A percentile compares a stretch with the other conserved stretches of the same genome.
Evolutionary conservation across 495 filamentous ascomycete genomes (phyloP).

Genomic region (Penicillium malachiteum): DNA sequence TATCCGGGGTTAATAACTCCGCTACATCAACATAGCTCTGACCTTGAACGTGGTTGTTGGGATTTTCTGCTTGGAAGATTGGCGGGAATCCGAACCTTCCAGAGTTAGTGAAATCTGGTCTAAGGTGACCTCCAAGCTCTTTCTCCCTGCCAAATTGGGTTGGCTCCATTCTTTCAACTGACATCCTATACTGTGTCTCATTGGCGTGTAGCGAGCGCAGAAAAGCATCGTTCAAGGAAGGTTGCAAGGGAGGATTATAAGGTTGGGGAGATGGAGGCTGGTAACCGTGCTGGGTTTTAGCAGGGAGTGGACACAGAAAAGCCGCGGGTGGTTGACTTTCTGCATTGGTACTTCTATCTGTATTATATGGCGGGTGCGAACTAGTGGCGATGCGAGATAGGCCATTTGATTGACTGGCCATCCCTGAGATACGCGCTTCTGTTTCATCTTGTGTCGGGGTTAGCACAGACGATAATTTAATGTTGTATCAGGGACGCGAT

Average conservation of each 20-base stretch:
- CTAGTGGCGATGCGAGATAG: background rate
- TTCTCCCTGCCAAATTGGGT: background rate
- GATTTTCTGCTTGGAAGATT: background rate
- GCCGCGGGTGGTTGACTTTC: background rate
- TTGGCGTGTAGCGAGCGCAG: background rate
- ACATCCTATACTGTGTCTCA: background rate
- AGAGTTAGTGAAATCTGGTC: background rate
- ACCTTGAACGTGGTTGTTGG: background rate
- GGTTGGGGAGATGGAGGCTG: background rate
- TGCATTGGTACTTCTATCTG: background rate
- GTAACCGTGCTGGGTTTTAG: background rate
- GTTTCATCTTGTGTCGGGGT: background rate
- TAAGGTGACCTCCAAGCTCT: background rate
- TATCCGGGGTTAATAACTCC: background rate
- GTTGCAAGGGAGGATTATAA: background rate
- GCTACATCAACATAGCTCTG: background rate
- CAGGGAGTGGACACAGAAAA: background rate
- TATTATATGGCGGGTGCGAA: background rate
- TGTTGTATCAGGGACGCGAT: background rate
- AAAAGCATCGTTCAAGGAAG: background rate
- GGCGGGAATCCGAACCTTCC: background rate
- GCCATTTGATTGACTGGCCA: background rate
- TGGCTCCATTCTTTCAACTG: background rate
- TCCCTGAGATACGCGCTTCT: background rate
- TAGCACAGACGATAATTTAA: background rate